Conservation (phyloP, 2,329 filamentous ascomycete genomes). For the Hortaea werneckii region DNA sequence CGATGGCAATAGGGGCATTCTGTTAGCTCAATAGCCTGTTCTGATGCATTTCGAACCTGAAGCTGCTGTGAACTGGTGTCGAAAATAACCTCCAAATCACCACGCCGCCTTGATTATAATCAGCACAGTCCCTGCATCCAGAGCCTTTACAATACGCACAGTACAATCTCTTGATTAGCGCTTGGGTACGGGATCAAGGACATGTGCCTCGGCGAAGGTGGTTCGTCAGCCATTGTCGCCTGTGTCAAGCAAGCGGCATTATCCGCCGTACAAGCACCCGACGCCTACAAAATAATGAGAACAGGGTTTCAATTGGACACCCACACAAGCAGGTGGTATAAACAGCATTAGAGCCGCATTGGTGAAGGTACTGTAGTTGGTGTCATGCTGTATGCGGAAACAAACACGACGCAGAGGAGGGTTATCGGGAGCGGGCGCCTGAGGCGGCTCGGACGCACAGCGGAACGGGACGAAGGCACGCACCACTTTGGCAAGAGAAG, state of each 20-base stretch:
- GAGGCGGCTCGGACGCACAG: too few species aligned
- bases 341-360: too few species aligned
- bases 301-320: too few species aligned
- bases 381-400: too few species aligned
- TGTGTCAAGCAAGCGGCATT: conserved; percentile 3
- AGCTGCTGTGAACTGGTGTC: conserved; percentile 78
- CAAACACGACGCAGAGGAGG: too few species aligned
- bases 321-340: too few species aligned
- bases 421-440: too few species aligned
- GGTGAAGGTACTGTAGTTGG: too few species aligned
- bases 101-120: conserved; percentile 59
- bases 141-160: conserved; percentile 49
- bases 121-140: background rate
- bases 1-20: conserved; percentile 90
- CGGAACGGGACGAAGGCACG: too few species aligned
- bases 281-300: too few species aligned
- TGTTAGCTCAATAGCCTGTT: conserved; percentile 45
- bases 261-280: background rate
- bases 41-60: conserved; percentile 59
- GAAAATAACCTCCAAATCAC: conserved; percentile 83
- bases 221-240: conserved; percentile 22
- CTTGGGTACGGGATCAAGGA: conserved; percentile 69
- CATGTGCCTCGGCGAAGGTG: conserved; percentile 28
- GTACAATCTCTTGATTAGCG: conserved; percentile 64
- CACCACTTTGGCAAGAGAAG: too few species aligned